Evolutionary conservation across 176 grass and related monocot genomes (phyloP).

Genomic region (Aechmea fasciata): DNA sequence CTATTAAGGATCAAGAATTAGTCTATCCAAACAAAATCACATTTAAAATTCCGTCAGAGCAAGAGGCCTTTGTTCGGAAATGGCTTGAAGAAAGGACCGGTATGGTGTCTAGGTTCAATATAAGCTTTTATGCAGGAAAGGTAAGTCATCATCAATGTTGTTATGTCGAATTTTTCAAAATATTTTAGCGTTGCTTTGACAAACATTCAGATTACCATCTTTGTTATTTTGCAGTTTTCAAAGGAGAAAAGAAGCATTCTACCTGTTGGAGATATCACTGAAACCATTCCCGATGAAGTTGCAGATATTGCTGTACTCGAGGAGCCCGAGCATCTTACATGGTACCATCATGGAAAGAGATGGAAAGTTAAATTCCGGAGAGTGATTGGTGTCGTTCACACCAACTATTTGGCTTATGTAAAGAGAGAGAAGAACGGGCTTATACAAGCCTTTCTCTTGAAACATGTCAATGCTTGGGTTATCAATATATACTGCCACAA

Average conservation of each 20-base stretch:
- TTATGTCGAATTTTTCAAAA: constrained; percentile 7
- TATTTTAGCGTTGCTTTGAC: background rate
- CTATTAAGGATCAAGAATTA: constrained; percentile 51
- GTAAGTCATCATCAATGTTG: constrained; percentile 22
- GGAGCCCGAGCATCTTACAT: constrained; percentile 98
- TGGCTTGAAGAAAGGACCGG: constrained; percentile 82
- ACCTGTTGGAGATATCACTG: constrained; percentile 89
- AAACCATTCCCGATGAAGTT: constrained; percentile 63
- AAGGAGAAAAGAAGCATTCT: constrained; percentile 95
- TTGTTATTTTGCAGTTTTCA: constrained; percentile 49
- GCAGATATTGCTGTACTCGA: constrained; percentile 91
- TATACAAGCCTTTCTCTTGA: constrained; percentile 81
- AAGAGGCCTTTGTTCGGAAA: constrained; percentile 52
- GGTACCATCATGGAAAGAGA: constrained; percentile 93
- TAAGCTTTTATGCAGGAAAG: constrained; percentile 88
- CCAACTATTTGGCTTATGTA: constrained; percentile 91
- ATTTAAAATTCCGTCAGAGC: constrained; percentile 53
- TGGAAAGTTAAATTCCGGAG: constrained; percentile 88
- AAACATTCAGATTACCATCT: background rate
- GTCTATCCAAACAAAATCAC: constrained; percentile 90
- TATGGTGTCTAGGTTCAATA: constrained; percentile 40
- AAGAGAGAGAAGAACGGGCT: constrained; percentile 91
- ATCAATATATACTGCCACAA: constrained; percentile 91
- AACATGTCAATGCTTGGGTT: constrained; percentile 88
- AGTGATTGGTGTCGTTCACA: constrained; percentile 90